Percentiles rank a stretch among this genome's conserved stretches.
These are phyloP conservation scores for Alternaria brassicicola DNA, from an alignment of 2,329 filamentous ascomycete species.

Conservation along the genomic window DNA sequence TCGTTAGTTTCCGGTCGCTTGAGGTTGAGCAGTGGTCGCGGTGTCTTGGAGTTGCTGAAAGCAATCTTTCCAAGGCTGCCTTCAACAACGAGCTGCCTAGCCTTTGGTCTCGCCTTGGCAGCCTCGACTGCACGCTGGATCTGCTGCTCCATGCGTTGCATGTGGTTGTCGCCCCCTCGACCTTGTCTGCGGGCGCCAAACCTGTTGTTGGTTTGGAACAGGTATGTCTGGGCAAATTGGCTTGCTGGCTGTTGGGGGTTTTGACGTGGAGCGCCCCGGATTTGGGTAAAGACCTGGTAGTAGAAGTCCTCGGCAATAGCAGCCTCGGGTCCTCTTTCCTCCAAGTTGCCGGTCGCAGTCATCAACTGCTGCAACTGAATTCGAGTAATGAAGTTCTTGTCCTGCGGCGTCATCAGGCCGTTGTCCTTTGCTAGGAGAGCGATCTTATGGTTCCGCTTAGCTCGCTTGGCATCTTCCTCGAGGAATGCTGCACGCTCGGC, in stretches of 20 bases:
- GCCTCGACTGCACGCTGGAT: slow-evolving; percentile 97
- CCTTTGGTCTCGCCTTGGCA: slow-evolving; percentile 96
- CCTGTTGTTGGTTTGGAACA: slow-evolving; percentile 91
- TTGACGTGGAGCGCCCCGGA: slow-evolving; percentile 85
- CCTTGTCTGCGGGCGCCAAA: slow-evolving; percentile 78
- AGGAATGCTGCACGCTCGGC: slow-evolving; percentile 84
- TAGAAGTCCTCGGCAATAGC: slow-evolving; percentile 94
- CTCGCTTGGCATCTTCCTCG: slow-evolving; percentile 89
- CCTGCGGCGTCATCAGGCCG: slow-evolving; percentile 96
- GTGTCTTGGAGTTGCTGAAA: slow-evolving; percentile 98
- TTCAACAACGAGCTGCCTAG: slow-evolving; percentile 94
- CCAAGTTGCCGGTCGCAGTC: slow-evolving; percentile 84
- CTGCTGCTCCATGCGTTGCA: slow-evolving; percentile 99
- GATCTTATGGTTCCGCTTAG: slow-evolving; percentile 98
- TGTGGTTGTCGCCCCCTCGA: slow-evolving; percentile 90
- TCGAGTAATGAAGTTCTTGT: slow-evolving; percentile 98
- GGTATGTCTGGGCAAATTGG: slow-evolving; percentile 96
- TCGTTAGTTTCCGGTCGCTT: slow-evolving; percentile 78
- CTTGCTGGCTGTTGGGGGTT: slow-evolving; percentile 91
- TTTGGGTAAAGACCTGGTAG: slow-evolving; percentile 96
- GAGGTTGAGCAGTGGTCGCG: slow-evolving; percentile 92
- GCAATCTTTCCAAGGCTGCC: slow-evolving; percentile 97
- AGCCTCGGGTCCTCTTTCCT: slow-evolving; percentile 78
- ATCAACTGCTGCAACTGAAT: slow-evolving; percentile 98
- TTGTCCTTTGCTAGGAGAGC: slow-evolving; percentile 92